Evolutionary conservation across 1,284 basidiomycete species (phyloP).

Genomic region (Lignosus rhinocerotis): DNA sequence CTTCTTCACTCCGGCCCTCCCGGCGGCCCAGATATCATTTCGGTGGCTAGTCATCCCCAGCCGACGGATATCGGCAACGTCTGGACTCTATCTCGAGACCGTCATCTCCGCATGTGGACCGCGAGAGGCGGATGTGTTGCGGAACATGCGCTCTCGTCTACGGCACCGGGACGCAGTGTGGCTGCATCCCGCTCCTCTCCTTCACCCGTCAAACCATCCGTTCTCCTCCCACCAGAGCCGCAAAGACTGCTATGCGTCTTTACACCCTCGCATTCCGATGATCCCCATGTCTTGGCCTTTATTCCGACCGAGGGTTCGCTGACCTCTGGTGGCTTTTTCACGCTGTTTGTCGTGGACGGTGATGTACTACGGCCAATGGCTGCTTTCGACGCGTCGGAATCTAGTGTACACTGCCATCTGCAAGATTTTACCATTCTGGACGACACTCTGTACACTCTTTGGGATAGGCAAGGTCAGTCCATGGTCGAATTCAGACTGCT

Average conservation of each 20-base stretch:
- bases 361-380: conserved; percentile 60
- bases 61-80: conserved; percentile 71
- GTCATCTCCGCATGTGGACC: conserved; percentile 83
- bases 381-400: conserved; percentile 55
- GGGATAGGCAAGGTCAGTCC: conserved; percentile 79
- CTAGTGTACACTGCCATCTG: conserved; percentile 66
- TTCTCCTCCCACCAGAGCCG: conserved; percentile 55
- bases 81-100: conserved; percentile 89
- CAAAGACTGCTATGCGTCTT: conserved; percentile 63
- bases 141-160: conserved; percentile 48
- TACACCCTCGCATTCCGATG: conserved; percentile 41
- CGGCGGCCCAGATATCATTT: conserved; percentile 59
- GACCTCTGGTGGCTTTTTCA: conserved; percentile 70
- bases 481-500: conserved; percentile 59
- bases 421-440: conserved; percentile 69
- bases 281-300: conserved; percentile 62
- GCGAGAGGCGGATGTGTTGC: conserved; percentile 68
- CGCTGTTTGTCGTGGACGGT: conserved; percentile 51
- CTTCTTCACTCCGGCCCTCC: conserved; percentile 40
- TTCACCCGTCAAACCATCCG: conserved; percentile 39
- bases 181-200: conserved; percentile 35
- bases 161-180: conserved; percentile 35
- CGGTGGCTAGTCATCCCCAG: conserved; percentile 65
- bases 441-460: conserved; percentile 61
- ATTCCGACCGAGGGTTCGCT: conserved; percentile 63